phyloP scores from a whole-genome alignment of 106 monocot genomes.

The Ottelia alismoides region DNA sequence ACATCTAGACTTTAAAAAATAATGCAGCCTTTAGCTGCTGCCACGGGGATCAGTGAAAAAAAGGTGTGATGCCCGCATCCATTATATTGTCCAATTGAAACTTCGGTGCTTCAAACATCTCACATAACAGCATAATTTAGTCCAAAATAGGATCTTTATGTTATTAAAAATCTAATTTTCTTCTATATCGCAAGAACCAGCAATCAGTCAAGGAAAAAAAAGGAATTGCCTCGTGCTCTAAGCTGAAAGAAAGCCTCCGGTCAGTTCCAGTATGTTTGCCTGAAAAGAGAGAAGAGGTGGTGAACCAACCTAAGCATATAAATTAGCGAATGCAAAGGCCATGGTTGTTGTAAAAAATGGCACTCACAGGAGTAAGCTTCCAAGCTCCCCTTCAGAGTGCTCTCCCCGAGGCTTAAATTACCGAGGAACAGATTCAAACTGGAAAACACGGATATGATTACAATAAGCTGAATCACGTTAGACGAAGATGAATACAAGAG shows the following conservation, averaged over 20 bases:
- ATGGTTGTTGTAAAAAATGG: background rate
- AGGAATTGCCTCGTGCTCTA: constrained; percentile 73
- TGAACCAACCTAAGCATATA: background rate
- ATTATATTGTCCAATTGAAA: too few relatives aligned
- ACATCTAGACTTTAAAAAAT: too few relatives aligned
- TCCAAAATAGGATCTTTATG: too few relatives aligned
- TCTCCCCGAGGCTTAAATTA: constrained; percentile 74
- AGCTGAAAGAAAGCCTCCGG: constrained; percentile 68
- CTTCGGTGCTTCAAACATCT: too few relatives aligned
- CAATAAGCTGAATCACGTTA: background rate
- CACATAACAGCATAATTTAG: too few relatives aligned
- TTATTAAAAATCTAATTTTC: too few relatives aligned
- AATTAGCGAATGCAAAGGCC: background rate
- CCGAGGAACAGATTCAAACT: constrained; percentile 80
- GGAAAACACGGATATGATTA: constrained; percentile 2
- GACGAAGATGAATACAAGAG: background rate
- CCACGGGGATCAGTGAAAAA: too few relatives aligned
- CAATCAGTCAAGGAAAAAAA: constrained; percentile 7
- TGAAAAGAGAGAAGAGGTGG: constrained; percentile 13
- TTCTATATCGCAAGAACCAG: too few relatives aligned
- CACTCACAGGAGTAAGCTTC: constrained; percentile 84
- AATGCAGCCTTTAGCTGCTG: too few relatives aligned
- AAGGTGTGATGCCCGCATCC: too few relatives aligned
- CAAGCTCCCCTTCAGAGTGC: constrained; percentile 68
- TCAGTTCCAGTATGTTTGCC: constrained; percentile 74